These are phyloP conservation scores for Tardiomyces depauwii DNA, from an alignment of 1,139 yeast genomes.

Conservation along the genomic window DNA sequence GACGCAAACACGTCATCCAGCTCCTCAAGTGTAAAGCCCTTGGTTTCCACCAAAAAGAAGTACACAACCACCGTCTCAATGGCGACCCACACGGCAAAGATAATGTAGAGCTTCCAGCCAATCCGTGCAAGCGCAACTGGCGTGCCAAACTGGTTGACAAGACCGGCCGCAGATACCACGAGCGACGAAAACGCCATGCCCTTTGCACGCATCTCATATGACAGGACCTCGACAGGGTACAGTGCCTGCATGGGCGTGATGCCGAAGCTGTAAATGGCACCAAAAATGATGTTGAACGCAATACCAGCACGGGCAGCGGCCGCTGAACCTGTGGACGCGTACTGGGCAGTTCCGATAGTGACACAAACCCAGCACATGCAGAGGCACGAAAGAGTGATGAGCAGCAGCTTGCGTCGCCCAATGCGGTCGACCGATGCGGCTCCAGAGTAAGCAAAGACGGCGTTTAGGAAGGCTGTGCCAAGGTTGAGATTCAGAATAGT, in stretches of 20 bases:
- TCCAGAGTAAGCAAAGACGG: constrained; percentile 8
- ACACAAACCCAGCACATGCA: constrained; percentile 8
- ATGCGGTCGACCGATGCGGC: constrained; percentile 8
- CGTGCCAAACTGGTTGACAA: constrained; percentile 40
- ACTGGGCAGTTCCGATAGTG: constrained; percentile 7
- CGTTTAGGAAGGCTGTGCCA: constrained; percentile 3
- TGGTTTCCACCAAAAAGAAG: constrained; percentile 35
- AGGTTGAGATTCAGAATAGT: constrained; percentile 6
- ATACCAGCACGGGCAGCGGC: constrained; percentile 12
- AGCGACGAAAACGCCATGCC: constrained; percentile 21
- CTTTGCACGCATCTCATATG: constrained; percentile 28
- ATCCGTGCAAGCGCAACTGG: constrained; percentile 49
- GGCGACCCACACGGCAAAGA: constrained; percentile 24
- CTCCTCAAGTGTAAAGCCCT: constrained; percentile 38
- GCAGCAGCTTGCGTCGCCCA: constrained; percentile 10
- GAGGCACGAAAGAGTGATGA: constrained; percentile 4
- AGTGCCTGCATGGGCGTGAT: constrained; percentile 18
- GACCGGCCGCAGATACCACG: constrained; percentile 13
- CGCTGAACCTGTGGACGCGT: neutral
- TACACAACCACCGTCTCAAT: constrained; percentile 21
- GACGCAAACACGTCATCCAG: constrained; percentile 32
- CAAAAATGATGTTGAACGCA: constrained; percentile 13
- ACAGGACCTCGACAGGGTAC: constrained; percentile 28
- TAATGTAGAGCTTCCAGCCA: constrained; percentile 50
- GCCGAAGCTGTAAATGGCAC: constrained; percentile 10